Evolutionary conservation across 139 green algal genomes (phyloP).

Genomic region (Limnomonas spitsbergensis): DNA sequence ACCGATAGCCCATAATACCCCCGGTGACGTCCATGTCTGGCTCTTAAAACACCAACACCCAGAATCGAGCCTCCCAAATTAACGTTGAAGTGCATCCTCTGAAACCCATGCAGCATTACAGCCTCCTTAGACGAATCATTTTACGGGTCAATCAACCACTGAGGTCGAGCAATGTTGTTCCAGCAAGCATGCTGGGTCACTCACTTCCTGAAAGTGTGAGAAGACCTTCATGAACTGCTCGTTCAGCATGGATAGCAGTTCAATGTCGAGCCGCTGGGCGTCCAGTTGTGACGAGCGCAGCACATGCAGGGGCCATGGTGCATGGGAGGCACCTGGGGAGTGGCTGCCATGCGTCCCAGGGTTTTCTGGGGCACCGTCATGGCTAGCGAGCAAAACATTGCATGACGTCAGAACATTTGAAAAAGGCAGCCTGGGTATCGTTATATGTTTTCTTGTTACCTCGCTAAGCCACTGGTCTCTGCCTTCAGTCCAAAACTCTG

Average conservation of each 20-base stretch:
- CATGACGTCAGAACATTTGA: not conserved
- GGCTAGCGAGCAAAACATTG: not conserved
- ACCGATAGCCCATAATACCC: no score
- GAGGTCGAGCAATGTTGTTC: no score
- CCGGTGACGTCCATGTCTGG: no score
- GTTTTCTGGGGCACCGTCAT: not conserved
- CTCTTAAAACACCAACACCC: no score
- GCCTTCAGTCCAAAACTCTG: not conserved
- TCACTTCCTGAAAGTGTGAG: conserved; percentile 54
- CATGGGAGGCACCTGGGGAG: no score
- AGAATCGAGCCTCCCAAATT: no score
- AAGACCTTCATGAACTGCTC: conserved; percentile 79
- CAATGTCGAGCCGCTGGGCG: conserved; percentile 70
- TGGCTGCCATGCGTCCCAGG: not conserved
- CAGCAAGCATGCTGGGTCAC: no score
- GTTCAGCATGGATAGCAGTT: conserved; percentile 73
- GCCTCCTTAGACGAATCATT: no score
- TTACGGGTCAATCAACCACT: no score
- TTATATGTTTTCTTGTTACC: not conserved
- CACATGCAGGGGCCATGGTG: conserved; percentile 45
- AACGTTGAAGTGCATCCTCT: no score
- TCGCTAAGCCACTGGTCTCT: no score
- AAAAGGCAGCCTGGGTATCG: not conserved
- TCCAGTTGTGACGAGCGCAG: conserved; percentile 82
- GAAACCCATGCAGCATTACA: no score